Conservation (phyloP, 2,329 filamentous ascomycete species). For the Venturia oleaginea region DNA sequence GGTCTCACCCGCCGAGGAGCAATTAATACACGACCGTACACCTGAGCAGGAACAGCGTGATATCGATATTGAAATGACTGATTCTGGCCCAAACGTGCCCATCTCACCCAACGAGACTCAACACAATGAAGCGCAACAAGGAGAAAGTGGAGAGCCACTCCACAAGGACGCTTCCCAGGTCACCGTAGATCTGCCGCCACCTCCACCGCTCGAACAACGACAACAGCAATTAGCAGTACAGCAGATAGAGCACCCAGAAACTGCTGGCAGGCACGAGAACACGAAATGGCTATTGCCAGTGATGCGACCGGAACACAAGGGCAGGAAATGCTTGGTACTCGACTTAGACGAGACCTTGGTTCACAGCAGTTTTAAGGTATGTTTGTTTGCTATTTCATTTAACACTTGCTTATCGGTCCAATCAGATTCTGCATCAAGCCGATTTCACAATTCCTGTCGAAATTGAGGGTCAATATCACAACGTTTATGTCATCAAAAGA, state of each 20-base stretch:
- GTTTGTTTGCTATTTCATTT: neutral
- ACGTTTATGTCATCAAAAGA: slow-evolving; percentile 98
- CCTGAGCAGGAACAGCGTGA: slow-evolving; percentile 40
- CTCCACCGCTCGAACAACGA: slow-evolving; percentile 42
- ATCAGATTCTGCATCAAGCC: slow-evolving; percentile 87
- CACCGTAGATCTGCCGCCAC: slow-evolving; percentile 44
- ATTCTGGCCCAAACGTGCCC: slow-evolving; percentile 41
- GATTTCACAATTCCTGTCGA: slow-evolving; percentile 99
- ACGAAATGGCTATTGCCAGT: slow-evolving; percentile 74
- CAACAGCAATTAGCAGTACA: slow-evolving; percentile 32
- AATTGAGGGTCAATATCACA: slow-evolving; percentile 97
- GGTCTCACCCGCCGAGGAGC: slow-evolving; percentile 30
- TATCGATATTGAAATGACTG: slow-evolving; percentile 55
- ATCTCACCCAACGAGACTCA: slow-evolving; percentile 43
- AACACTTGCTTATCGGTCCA: slow-evolving; percentile 16
- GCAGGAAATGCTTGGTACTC: slow-evolving; percentile 87
- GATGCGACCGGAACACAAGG: slow-evolving; percentile 67
- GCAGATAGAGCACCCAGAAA: slow-evolving; percentile 16
- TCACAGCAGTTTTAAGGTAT: slow-evolving; percentile 96
- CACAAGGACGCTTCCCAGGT: slow-evolving; percentile 20
- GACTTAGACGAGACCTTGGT: slow-evolving; percentile 96
- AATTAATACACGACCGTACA: slow-evolving; percentile 41
- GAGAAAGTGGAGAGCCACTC: slow-evolving; percentile 18
- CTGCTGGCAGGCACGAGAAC: slow-evolving; percentile 30
- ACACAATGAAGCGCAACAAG: slow-evolving; percentile 19